A percentile compares a stretch with the other conserved stretches of the same genome.
These are phyloP conservation scores for Arachnopeziza araneosa DNA, from an alignment of 2,329 filamentous ascomycete genomes.

Conservation along the genomic window DNA sequence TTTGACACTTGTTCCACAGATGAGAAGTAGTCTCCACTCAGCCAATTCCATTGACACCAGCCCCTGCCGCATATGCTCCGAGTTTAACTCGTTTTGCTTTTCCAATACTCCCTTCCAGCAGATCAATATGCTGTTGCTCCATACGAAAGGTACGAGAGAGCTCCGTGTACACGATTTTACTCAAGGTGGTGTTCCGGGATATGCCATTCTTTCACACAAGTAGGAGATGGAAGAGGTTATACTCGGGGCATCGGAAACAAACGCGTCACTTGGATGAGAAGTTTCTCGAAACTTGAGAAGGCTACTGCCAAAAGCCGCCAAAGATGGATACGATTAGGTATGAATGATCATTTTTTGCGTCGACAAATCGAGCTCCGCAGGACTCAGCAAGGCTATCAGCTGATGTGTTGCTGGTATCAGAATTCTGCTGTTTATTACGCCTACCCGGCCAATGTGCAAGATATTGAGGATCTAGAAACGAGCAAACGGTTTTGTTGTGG, in stretches of 20 bases:
- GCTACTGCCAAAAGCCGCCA: neutral
- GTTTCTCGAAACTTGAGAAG: neutral
- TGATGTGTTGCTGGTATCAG: slow-evolving; percentile 3
- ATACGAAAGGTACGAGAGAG: neutral
- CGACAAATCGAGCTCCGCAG: slow-evolving; percentile 3
- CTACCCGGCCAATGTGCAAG: neutral
- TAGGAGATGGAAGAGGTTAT: neutral
- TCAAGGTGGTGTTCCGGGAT: slow-evolving; percentile 8
- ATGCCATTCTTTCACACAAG: slow-evolving; percentile 2
- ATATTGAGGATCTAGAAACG: neutral
- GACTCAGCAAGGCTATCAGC: slow-evolving; percentile 1
- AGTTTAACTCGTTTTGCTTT: too few species aligned
- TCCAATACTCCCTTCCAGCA: too few species aligned
- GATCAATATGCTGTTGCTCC: neutral
- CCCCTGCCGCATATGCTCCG: too few species aligned
- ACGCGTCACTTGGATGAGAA: neutral
- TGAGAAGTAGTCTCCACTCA: too few species aligned
- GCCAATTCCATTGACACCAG: too few species aligned
- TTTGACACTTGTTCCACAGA: too few species aligned
- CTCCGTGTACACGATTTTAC: neutral
- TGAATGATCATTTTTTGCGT: slow-evolving; percentile 4
- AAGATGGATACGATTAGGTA: neutral
- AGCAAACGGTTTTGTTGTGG: neutral
- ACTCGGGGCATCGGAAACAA: neutral
- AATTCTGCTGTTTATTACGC: neutral